phyloP scores from a whole-genome alignment of 75 land plant species.

The Isoetes taiwanensis region DNA sequence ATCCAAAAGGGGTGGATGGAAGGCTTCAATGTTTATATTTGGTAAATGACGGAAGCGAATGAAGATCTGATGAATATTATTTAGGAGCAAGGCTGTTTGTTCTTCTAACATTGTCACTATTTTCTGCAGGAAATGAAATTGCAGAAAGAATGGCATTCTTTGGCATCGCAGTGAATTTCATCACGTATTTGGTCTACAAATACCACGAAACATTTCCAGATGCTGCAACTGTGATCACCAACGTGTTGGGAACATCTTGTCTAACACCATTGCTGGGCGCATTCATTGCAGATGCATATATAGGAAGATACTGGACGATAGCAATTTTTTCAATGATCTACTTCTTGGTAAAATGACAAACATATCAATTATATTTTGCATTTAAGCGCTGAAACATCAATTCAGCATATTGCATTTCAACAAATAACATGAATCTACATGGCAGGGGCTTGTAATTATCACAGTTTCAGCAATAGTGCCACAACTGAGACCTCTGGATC shows the following conservation, averaged over 20 bases:
- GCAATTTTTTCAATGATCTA: conserved; percentile 1
- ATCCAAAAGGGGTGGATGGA: conserved; percentile 69
- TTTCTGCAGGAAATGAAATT: conserved; percentile 63
- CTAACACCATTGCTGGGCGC: neutral
- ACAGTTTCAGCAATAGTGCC: neutral
- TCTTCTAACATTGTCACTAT: neutral
- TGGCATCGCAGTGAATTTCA: conserved; percentile 63
- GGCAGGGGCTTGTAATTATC: neutral
- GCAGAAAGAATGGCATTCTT: conserved; percentile 74
- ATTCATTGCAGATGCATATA: neutral
- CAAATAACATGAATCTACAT: neutral
- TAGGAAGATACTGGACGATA: conserved; percentile 1
- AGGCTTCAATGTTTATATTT: conserved; percentile 75
- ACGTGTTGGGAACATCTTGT: conserved; percentile 5
- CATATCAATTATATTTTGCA: neutral
- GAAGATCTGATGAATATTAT: neutral
- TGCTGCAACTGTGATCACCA: conserved; percentile 2
- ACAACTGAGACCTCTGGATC: neutral
- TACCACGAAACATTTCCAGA: neutral
- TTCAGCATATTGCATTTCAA: neutral
- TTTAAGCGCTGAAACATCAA: neutral
- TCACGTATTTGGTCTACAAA: conserved; percentile 45
- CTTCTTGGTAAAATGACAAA: neutral
- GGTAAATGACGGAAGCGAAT: no score
- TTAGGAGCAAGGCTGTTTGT: no score